Conservation (phyloP, 192 early-diverging fungal genomes). For the Gaertneriomyces semiglobifer region DNA sequence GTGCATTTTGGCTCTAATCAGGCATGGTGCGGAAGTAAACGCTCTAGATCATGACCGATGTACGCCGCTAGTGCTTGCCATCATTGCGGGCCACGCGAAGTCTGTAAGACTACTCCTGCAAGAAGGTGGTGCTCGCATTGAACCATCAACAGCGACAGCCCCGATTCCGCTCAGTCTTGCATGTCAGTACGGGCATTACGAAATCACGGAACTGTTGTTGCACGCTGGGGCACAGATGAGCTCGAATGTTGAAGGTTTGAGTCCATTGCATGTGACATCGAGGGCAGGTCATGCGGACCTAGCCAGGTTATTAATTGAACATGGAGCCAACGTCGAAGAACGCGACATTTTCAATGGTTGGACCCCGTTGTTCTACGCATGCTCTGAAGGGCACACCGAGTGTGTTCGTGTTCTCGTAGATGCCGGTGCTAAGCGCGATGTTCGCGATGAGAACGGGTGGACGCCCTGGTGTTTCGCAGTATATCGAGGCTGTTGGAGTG, state of each 20-base stretch:
- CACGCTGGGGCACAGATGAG: constrained; percentile 69
- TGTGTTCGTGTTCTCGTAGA: constrained; percentile 77
- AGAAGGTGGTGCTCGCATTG: constrained; percentile 58
- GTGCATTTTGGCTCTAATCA: constrained; percentile 34
- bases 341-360: constrained; percentile 90
- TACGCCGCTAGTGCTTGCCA: constrained; percentile 81
- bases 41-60: constrained; percentile 90
- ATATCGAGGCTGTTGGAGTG: constrained; percentile 50
- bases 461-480: constrained; percentile 80
- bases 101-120: constrained; percentile 71
- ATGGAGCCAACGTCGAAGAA: constrained; percentile 71
- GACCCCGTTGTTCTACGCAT: constrained; percentile 96
- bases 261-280: constrained; percentile 84
- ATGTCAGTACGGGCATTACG: constrained; percentile 85
- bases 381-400: constrained; percentile 81
- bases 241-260: constrained; percentile 76
- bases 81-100: constrained; percentile 74
- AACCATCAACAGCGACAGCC: constrained; percentile 54
- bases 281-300: constrained; percentile 77
- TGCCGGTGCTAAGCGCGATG: constrained; percentile 68
- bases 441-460: constrained; percentile 80
- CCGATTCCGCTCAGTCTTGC: constrained; percentile 81
- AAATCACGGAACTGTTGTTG: constrained; percentile 80
- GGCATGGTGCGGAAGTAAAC: constrained; percentile 32
- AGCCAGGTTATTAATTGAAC: constrained; percentile 65